Conservation (phyloP, 1,139 yeast species). For the Meyerozyma athensensis region DNA sequence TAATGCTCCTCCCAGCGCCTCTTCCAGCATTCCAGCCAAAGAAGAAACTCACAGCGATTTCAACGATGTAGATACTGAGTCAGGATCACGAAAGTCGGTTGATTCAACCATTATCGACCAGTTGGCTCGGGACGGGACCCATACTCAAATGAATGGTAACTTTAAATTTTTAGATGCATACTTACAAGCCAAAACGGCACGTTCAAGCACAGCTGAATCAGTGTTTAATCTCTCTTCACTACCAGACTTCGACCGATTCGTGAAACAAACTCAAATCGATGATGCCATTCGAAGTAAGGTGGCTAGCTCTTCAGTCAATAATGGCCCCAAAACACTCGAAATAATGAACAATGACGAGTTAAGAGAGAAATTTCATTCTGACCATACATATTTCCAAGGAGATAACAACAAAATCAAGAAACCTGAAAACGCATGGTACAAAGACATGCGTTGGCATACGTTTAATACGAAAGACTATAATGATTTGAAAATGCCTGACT, state of each 20-base stretch:
- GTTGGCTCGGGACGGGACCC: conserved; percentile 8
- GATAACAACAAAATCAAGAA: conserved; percentile 8
- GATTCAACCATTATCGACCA: conserved; percentile 23
- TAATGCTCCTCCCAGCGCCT: conserved; percentile 3
- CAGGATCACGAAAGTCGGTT: conserved; percentile 12
- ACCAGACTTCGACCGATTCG: conserved; percentile 34
- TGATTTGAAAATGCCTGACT: conserved; percentile 4
- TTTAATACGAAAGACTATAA: conserved; percentile 8
- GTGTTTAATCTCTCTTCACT: conserved; percentile 31
- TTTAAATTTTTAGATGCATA: conserved; percentile 29
- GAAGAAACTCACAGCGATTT: conserved; percentile 6
- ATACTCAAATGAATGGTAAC: conserved; percentile 15
- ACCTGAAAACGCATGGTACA: conserved; percentile 5
- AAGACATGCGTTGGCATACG: conserved; percentile 10
- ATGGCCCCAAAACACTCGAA: conserved; percentile 18
- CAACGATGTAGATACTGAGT: not conserved
- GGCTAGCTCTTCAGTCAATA: conserved; percentile 8
- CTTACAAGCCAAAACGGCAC: conserved; percentile 11
- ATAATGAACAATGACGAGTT: conserved; percentile 28
- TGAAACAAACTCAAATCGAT: conserved; percentile 34
- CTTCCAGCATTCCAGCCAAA: conserved; percentile 9
- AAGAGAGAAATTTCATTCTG: conserved; percentile 26
- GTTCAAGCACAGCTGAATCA: conserved; percentile 15
- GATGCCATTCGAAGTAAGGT: conserved; percentile 25
- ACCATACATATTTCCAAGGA: conserved; percentile 13